Base-by-base conservation (phyloP, 164 flowering plant genomes). In the Protea cynaroides region DNA sequence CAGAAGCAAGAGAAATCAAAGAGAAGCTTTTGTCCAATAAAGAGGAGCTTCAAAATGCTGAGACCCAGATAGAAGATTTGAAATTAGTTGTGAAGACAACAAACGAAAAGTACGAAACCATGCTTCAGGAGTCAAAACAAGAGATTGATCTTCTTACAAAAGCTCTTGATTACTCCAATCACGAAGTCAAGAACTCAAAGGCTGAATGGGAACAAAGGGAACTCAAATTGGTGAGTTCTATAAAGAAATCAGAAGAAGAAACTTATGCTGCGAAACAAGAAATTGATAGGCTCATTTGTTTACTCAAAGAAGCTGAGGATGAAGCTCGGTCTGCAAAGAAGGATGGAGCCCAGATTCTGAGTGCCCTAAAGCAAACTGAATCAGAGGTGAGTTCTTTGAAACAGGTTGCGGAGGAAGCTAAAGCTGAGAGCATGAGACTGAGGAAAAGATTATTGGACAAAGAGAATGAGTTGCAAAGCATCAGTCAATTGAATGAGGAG, bases 1-100 rank as follows among this genome's bases (percentile, higher is more conserved):
- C 83, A 12, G 96, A 94, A 79, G 88, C 86, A 17, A 86, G 96
- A 69, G 90, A 87, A 72, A 76, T 81, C 47, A 89, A 94, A 72
- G 99, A 94, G 66, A 85, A 79, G 65, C 76, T 87, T 25, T 53
- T 84, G 13, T 72, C 78, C 23, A 73, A 25, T 61, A 89, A 87
- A 79, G 76, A 66, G 24, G 95, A 90, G 66, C 81, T 81, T 65
- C 89, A 82, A 69, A 73, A 65, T 49, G 83, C 79, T 43, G 83
- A 82, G 67, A 38, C 66, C 57, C 85, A 87, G 63, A 69, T 91
- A 7, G 95, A 88, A 68, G 86, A 85, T 67, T 65, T 87, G 63
- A 83, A 81, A 68, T 63, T 83, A 71, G 86, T 80, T 49, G 56
- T 87, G 70, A 75, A 83, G 75, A 82, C 79, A 40, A 79, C 88